Evolutionary conservation across 352 stramenopile genomes (phyloP).

Genomic region (Globisporangium heterothallicum): DNA sequence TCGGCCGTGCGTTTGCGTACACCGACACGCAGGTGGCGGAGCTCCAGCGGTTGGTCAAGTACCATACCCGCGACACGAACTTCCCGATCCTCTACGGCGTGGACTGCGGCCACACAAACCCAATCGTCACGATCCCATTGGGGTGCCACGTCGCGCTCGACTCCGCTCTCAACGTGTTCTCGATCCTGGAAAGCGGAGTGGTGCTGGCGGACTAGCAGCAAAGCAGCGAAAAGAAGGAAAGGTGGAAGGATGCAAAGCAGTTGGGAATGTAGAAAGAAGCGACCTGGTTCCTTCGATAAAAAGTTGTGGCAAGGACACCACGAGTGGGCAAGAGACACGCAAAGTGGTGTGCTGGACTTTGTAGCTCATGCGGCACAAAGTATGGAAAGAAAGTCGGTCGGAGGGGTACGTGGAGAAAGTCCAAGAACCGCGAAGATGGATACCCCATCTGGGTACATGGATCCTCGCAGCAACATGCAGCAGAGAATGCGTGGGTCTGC

Average conservation of each 20-base stretch:
- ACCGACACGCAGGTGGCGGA: slow-evolving; percentile 30
- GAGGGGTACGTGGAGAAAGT: no score
- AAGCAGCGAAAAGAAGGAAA: not conserved
- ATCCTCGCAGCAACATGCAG: no score
- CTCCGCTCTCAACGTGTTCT: slow-evolving; percentile 10
- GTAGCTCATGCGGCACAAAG: no score
- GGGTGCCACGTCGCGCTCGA: slow-evolving; percentile 37
- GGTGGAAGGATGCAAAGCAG: not conserved
- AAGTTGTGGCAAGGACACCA: no score
- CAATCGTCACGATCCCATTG: slow-evolving; percentile 44
- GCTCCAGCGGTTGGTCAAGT: slow-evolving; percentile 38
- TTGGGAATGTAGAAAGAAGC: not conserved
- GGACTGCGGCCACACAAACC: slow-evolving; percentile 56
- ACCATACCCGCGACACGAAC: slow-evolving; percentile 38
- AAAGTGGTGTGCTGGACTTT: no score
- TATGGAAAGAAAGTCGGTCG: no score
- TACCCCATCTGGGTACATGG: no score
- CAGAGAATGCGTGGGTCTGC: no score
- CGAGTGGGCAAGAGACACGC: no score
- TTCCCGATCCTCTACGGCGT: slow-evolving; percentile 63
- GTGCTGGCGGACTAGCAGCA: not conserved
- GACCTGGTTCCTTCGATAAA: no score
- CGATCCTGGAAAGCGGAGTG: slow-evolving; percentile 6
- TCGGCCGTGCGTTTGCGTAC: slow-evolving; percentile 48
- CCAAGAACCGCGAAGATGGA: no score